Conservation (phyloP, 1,284 basidiomycete genomes). For the Fomitopsis betulina region DNA sequence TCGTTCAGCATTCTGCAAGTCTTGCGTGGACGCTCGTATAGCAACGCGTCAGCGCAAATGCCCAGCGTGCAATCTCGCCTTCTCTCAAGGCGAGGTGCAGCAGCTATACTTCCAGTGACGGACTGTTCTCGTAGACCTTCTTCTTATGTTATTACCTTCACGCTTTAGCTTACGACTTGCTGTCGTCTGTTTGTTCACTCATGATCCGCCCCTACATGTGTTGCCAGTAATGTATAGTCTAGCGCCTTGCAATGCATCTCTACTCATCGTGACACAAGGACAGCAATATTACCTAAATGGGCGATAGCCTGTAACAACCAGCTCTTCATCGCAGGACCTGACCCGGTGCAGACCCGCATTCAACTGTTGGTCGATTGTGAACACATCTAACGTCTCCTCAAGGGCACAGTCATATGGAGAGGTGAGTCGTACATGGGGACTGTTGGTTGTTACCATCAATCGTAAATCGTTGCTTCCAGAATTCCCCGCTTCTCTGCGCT, state of each 20-base stretch:
- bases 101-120: slow-evolving; percentile 77
- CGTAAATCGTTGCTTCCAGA: too few relatives aligned
- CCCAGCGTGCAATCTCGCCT: slow-evolving; percentile 84
- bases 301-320: too few relatives aligned
- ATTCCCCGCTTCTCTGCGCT: too few relatives aligned
- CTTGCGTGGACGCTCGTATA: slow-evolving; percentile 85
- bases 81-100: slow-evolving; percentile 86
- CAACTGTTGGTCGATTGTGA: too few relatives aligned
- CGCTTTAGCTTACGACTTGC: not conserved
- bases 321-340: too few relatives aligned
- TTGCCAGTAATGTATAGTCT: not conserved
- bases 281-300: too few relatives aligned
- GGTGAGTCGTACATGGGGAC: too few relatives aligned
- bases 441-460: too few relatives aligned
- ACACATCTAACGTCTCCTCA: too few relatives aligned
- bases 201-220: not conserved
- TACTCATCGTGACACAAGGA: not conserved
- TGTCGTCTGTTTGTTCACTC: not conserved
- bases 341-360: too few relatives aligned
- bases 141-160: slow-evolving; percentile 19
- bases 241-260: not conserved
- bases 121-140: slow-evolving; percentile 10
- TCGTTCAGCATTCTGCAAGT: slow-evolving; percentile 79
- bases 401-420: too few relatives aligned
- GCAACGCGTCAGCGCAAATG: slow-evolving; percentile 94